A percentile compares a stretch with the other conserved stretches of the same genome.
These are phyloP conservation scores for Friedmanniomyces endolithicus DNA, from an alignment of 495 filamentous ascomycete species.

Conservation along the genomic window DNA sequence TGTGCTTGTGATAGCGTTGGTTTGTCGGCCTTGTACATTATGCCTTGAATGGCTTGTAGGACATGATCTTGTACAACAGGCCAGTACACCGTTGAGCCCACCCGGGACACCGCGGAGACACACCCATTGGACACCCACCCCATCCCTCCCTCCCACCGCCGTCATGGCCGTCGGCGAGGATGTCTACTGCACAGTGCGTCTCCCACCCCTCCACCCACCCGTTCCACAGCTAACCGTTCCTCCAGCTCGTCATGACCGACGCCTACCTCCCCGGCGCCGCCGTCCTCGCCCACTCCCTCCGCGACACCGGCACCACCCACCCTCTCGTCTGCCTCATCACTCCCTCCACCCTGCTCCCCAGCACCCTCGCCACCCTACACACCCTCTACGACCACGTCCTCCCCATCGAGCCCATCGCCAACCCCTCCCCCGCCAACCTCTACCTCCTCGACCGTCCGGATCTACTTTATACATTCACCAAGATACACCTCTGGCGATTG, in stretches of 20 bases:
- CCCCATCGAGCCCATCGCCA: slow-evolving; percentile 65
- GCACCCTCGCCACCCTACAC: slow-evolving; percentile 69
- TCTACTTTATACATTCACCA: slow-evolving; percentile 83
- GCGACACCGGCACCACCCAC: slow-evolving; percentile 78
- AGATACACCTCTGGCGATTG: slow-evolving; percentile 88
- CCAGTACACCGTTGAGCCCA: no score
- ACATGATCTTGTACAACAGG: no score
- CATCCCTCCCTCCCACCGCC: background rate
- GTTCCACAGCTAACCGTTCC: background rate
- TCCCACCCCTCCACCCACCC: background rate
- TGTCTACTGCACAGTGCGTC: slow-evolving; percentile 48
- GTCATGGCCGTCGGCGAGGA: slow-evolving; percentile 26
- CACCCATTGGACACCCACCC: background rate
- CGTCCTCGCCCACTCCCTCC: slow-evolving; percentile 86
- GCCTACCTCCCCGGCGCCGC: slow-evolving; percentile 72
- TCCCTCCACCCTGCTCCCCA: slow-evolving; percentile 55
- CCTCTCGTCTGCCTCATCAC: slow-evolving; percentile 78
- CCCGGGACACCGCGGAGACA: no score
- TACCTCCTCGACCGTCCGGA: slow-evolving; percentile 85
- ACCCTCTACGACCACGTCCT: slow-evolving; percentile 80
- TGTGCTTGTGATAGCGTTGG: no score
- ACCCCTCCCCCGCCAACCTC: slow-evolving; percentile 66
- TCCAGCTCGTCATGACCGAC: slow-evolving; percentile 67
- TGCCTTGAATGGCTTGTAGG: no score
- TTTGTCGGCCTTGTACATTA: no score